A percentile compares a stretch with the other conserved stretches of the same genome.
Conservation (phyloP, 2,329 filamentous ascomycete species). For the Botrytis deweyae region DNA sequence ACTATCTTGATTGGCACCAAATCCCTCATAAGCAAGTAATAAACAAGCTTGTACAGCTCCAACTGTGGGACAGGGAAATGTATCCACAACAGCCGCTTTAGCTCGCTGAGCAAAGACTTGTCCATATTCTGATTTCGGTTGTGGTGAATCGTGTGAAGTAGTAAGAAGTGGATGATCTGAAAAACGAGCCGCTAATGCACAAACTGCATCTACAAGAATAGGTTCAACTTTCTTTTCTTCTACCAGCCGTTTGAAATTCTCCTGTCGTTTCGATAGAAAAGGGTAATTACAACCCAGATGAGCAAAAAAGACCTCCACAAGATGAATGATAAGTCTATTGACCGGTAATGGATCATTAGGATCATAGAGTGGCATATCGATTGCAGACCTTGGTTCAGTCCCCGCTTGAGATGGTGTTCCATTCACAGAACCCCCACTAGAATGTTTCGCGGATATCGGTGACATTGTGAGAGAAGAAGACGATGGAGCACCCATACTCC, state of each 20-base stretch:
- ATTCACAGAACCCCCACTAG: conserved; percentile 28
- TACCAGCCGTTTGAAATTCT: conserved; percentile 74
- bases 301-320: conserved; percentile 77
- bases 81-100: conserved; percentile 78
- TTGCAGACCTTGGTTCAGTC: conserved; percentile 29
- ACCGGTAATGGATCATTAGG: conserved; percentile 67
- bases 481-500: conserved; percentile 47
- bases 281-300: conserved; percentile 85
- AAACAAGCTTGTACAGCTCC: conserved; percentile 82
- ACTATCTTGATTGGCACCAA: conserved; percentile 84
- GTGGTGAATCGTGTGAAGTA: conserved; percentile 49
- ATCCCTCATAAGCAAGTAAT: conserved; percentile 83
- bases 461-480: conserved; percentile 33
- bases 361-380: conserved; percentile 71
- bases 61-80: conserved; percentile 78
- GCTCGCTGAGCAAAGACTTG: conserved; percentile 77
- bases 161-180: conserved; percentile 59
- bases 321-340: conserved; percentile 70
- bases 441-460: conserved; percentile 29
- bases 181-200: conserved; percentile 74
- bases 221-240: conserved; percentile 51
- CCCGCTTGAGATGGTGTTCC: conserved; percentile 29
- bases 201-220: conserved; percentile 84
- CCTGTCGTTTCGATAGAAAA: conserved; percentile 63
- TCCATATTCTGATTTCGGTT: conserved; percentile 66